Evolutionary conservation across 78 protist genomes (phyloP), one percentile per base, ranked within the genome.

Genomic region (Guillardia theta): DNA sequence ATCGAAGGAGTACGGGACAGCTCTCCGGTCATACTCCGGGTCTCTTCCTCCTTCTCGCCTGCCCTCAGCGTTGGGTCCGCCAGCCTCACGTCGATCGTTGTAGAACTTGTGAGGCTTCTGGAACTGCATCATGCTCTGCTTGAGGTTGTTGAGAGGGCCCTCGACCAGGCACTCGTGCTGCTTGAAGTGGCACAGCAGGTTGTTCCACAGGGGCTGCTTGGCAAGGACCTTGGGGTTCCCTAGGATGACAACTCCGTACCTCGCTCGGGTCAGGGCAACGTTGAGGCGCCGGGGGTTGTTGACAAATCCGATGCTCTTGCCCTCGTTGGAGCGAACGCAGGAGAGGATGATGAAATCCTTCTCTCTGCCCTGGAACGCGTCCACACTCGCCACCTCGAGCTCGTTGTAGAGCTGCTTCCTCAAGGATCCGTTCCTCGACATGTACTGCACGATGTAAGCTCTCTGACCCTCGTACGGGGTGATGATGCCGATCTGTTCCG

Each of bases 391-490:
- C 41, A 99, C 99, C 93, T 97, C 98, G 58, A 98, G 83, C 0
- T 92, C 96, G 64, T 92, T 44, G 96, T 99, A 99, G 48, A 97
- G 94, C 8, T 95, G 94, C 5, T 76, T n/a, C n/a, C 96, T 92
- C 33, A 98, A 97, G 5, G 96, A 22, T 44, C 99, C 99, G 39
- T 95, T 50, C 45, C 94, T 92, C 64, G 70, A 94, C 99, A 99
- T 98, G 93, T 94, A 93, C 88, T 88, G 53, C 44, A 97, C 96
- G 44, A 99, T 47, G 97, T 95, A 98, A 2, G 98, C 98, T 45
- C 99, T 97, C 96, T 99, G 99, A 18, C 99, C 99, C 47, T 98
- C 99, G 94, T 99, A 99, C 10, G 99, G 99, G 27, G 99, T 99
- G 95, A 99, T 96, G 92, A 99, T 96, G 93, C 99, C 99, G 50